Percentiles rank a stretch among this genome's conserved stretches.
phyloP scores from a whole-genome alignment of 23 red algal species.

The Gracilaria domingensis region DNA sequence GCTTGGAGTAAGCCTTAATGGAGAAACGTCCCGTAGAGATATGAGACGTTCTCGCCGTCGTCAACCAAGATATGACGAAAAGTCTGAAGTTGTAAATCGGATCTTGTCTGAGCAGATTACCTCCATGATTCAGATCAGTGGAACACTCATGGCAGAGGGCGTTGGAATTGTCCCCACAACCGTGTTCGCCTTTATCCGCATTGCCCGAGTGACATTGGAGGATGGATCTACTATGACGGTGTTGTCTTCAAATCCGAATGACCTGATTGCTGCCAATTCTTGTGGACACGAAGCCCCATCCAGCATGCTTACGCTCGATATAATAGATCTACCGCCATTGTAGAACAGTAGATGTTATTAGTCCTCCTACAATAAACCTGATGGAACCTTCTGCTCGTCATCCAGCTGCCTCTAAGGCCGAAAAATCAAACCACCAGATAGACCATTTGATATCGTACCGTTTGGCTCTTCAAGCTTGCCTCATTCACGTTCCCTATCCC shows the following conservation, averaged over 20 bases:
- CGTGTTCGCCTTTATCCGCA: conserved; percentile 52
- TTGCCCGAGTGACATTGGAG: conserved; percentile 17
- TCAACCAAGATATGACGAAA: neutral
- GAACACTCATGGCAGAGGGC: conserved; percentile 26
- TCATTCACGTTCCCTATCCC: too few species aligned
- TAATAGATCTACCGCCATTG: conserved; percentile 2
- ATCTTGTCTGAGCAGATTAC: neutral
- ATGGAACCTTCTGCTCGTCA: too few species aligned
- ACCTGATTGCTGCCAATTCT: conserved; percentile 18
- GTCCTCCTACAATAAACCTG: too few species aligned
- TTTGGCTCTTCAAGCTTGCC: too few species aligned
- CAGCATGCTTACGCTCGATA: conserved; percentile 1
- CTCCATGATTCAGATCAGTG: conserved; percentile 12
- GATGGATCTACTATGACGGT: conserved; percentile 21
- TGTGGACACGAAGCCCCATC: conserved; percentile 16
- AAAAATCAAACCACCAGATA: too few species aligned
- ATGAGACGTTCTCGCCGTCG: neutral
- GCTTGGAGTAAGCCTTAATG: conserved; percentile 14
- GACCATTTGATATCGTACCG: too few species aligned
- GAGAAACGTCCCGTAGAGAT: neutral
- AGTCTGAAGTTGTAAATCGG: neutral
- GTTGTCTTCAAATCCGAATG: conserved; percentile 31
- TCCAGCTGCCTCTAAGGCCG: too few species aligned
- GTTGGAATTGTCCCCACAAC: conserved; percentile 24
- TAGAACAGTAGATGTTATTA: neutral